These are phyloP conservation scores for Phaeophleospora eucalypticola DNA, from an alignment of 2,329 filamentous ascomycete genomes.

Conservation along the genomic window DNA sequence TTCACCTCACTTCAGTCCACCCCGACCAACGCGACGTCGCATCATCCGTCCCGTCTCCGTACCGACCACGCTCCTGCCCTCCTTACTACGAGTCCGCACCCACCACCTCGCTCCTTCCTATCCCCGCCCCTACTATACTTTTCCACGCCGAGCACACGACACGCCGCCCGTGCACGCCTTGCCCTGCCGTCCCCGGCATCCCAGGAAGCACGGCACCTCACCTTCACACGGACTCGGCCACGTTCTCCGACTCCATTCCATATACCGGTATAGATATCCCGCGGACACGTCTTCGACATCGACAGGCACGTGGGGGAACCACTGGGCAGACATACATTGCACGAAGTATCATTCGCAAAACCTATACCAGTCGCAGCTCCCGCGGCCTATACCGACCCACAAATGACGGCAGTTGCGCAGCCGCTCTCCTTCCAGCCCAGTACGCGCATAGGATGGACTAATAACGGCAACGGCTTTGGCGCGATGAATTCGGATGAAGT, in stretches of 20 bases:
- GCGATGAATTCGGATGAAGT: constrained; percentile 80
- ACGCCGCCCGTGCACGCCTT: background rate
- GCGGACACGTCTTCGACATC: background rate
- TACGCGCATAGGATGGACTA: constrained; percentile 52
- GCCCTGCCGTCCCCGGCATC: background rate
- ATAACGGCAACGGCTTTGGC: constrained; percentile 58
- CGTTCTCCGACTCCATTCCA: background rate
- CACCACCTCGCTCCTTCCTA: constrained; percentile 2
- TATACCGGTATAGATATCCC: background rate
- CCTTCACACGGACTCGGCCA: background rate
- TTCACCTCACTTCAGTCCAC: constrained; percentile 1
- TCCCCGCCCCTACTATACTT: constrained; percentile 3
- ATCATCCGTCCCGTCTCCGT: background rate
- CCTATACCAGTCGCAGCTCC: constrained; percentile 4
- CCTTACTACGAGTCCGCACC: too few relatives aligned
- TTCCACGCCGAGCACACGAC: constrained; percentile 9
- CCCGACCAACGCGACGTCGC: background rate
- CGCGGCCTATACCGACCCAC: constrained; percentile 4
- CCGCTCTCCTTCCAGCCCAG: constrained; percentile 59
- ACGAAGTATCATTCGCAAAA: background rate
- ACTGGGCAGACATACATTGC: background rate
- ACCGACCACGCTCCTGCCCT: background rate
- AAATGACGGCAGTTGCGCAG: constrained; percentile 65
- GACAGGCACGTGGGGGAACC: constrained; percentile 8
- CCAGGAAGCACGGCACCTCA: background rate